Base-by-base conservation (phyloP, 805 yeast genomes). In the Monosporozyma yasuniensis region DNA sequence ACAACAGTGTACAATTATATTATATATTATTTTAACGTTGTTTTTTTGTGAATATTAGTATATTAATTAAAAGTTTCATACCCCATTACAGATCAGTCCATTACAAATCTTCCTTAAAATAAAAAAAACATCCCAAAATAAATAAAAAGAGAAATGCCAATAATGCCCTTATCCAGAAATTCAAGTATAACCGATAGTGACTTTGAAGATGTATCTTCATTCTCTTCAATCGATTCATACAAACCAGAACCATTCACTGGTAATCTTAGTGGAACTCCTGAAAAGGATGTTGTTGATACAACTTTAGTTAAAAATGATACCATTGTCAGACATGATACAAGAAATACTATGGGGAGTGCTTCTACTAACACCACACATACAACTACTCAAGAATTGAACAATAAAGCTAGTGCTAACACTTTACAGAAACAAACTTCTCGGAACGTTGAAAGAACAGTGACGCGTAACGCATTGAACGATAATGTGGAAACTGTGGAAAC, bases 181-280 rank as follows among this genome's bases (percentile, higher is more conserved):
- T 35, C 39, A 4, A 35, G 39, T 35, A 35, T 35, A 3, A 35
- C 61, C 1, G 61, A 53, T 23, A 48, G 50, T 25, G 60, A 58
- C 27, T 59, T 58, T 47, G 63, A 59, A 22, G 64, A 60, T 19
- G 50, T 60, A 11, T 60, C 64, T n/a, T 60, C 64, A 1, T 59
- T 60, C 35, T 58, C 61, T 3, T 59, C 64, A 1, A 49, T 58
- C 11, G 62, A 60, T 46, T 60, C 64, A 8, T 60, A 56, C 30
- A 52, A 56, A 41, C 63, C 63, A 18, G 59, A 60, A 47, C 58
- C 58, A 10, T 60, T 60, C 41, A 53, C 52, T n/a, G 60, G 61
- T 25, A 25, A 47, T n/a, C 23, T 27, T 9, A n/a, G 8, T 6
- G 22, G 14, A 23, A 46, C 30, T n/a, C 42, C 42, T 21, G 42